Percentiles rank a stretch among this genome's conserved stretches.
These are phyloP conservation scores for Ceriops decandra DNA, from an alignment of 345 rosid species.

Conservation along the genomic window DNA sequence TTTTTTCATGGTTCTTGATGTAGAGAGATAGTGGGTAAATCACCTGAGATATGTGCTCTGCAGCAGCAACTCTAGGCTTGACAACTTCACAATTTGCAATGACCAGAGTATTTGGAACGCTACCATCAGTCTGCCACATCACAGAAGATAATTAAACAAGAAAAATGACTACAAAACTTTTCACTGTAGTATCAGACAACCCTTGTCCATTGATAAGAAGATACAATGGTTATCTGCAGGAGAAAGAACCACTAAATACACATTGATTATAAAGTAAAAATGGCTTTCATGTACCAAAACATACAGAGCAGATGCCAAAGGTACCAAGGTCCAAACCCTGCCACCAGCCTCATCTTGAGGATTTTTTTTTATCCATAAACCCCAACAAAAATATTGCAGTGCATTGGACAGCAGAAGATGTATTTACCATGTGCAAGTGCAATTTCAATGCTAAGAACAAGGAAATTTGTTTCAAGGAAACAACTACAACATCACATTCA, in stretches of 20 bases:
- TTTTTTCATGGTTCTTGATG: neutral
- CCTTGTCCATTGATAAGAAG: neutral
- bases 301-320: no score
- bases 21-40: neutral
- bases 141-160: constrained; percentile 11
- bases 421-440: neutral
- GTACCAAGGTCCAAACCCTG: no score
- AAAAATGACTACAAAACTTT: constrained; percentile 1
- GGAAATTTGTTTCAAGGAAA: neutral
- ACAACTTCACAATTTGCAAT: constrained; percentile 84
- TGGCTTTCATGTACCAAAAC: no score
- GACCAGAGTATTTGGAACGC: constrained; percentile 88
- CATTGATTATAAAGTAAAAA: no score
- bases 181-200: neutral
- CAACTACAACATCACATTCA: neutral
- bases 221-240: neutral
- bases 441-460: neutral
- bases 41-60: constrained; percentile 80
- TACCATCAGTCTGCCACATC: constrained; percentile 69
- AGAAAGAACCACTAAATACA: neutral
- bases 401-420: neutral
- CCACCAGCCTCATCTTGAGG: no score
- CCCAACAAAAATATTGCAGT: neutral
- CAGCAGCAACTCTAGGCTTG: constrained; percentile 78
- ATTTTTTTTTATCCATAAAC: neutral